Evolutionary conservation across 2,329 filamentous ascomycete genomes (phyloP).

Genomic region (Monilinia fructicola): DNA sequence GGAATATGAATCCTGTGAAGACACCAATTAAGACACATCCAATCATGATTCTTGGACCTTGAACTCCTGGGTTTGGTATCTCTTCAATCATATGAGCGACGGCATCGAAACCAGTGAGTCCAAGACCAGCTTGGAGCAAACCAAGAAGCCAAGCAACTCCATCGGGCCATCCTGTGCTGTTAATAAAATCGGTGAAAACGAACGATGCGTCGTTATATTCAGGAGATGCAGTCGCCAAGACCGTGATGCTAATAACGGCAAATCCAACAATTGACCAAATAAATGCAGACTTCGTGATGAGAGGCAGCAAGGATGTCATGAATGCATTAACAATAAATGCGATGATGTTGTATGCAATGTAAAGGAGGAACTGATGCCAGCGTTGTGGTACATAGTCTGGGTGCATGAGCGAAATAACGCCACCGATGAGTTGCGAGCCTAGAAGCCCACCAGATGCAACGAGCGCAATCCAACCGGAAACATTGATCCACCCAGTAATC

Average conservation of each 20-base stretch:
- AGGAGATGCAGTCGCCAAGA: slow-evolving; percentile 52
- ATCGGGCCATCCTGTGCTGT: slow-evolving; percentile 52
- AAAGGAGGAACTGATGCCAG: slow-evolving; percentile 47
- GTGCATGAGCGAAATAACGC: slow-evolving; percentile 51
- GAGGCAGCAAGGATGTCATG: slow-evolving; percentile 50
- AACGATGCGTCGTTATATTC: slow-evolving; percentile 53
- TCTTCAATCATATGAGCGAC: slow-evolving; percentile 53
- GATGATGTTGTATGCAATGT: slow-evolving; percentile 50
- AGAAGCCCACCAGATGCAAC: slow-evolving; percentile 54
- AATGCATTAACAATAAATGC: slow-evolving; percentile 51
- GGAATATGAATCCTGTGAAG: slow-evolving; percentile 41
- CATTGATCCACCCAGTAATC: slow-evolving; percentile 50
- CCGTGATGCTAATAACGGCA: slow-evolving; percentile 51
- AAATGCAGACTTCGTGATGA: slow-evolving; percentile 50
- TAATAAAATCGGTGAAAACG: slow-evolving; percentile 55
- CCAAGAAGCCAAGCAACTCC: slow-evolving; percentile 53
- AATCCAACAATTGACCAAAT: slow-evolving; percentile 55
- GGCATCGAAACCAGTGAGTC: slow-evolving; percentile 49
- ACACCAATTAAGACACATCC: slow-evolving; percentile 51
- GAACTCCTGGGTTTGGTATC: slow-evolving; percentile 50
- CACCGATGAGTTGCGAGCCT: slow-evolving; percentile 54
- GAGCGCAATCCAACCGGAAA: slow-evolving; percentile 47
- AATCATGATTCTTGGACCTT: slow-evolving; percentile 52
- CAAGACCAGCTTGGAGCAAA: slow-evolving; percentile 53
- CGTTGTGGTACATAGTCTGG: slow-evolving; percentile 52